These are phyloP conservation scores for Gaultheria prostrata DNA, from an alignment of 148 eudicot genomes.

Conservation along the genomic window DNA sequence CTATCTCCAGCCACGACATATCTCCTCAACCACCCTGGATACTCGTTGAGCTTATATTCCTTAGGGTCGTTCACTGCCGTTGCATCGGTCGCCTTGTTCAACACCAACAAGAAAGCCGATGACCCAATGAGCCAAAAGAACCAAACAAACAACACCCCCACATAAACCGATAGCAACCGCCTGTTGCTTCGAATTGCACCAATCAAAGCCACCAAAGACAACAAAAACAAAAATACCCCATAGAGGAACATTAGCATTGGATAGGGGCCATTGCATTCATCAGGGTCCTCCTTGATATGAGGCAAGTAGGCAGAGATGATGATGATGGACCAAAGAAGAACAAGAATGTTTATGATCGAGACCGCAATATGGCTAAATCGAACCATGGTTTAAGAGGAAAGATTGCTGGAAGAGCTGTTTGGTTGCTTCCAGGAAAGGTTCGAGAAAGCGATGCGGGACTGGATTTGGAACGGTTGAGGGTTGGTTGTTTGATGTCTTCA, in stretches of 20 bases:
- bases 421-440: not conserved
- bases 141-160: not conserved
- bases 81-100: not conserved
- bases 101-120: not conserved
- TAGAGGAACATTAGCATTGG: not conserved
- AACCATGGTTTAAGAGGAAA: not conserved
- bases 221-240: not conserved
- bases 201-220: constrained; percentile 1
- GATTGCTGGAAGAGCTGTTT: not conserved
- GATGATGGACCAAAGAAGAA: constrained; percentile 9
- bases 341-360: not conserved
- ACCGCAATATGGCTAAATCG: constrained; percentile 2
- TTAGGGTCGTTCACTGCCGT: constrained; percentile 1
- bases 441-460: not conserved
- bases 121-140: not conserved
- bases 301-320: not conserved
- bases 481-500: not conserved
- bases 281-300: not conserved
- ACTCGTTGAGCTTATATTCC: constrained; percentile 3
- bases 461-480: not conserved
- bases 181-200: not conserved
- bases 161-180: not conserved
- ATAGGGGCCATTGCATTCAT: not conserved
- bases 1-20: not conserved
- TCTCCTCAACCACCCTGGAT: not conserved